Conservation (phyloP, 2,329 filamentous ascomycete genomes). For the Alternaria ethzedia region DNA sequence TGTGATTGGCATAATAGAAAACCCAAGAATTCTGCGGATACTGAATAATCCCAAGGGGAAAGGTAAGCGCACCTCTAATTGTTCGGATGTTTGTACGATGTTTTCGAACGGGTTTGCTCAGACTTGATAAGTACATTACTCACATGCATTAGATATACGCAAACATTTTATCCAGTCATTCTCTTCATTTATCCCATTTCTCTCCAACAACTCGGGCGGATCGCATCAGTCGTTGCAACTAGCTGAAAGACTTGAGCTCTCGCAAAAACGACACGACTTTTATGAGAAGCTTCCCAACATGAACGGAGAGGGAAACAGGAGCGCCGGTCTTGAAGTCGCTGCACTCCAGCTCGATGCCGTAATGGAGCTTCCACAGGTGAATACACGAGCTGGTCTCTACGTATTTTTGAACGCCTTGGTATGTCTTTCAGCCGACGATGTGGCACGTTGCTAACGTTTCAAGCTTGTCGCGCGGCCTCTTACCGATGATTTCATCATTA, state of each 20-base stretch:
- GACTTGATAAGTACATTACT: not conserved
- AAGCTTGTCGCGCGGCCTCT: conserved; percentile 84
- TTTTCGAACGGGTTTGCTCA: not conserved
- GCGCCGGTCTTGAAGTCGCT: conserved; percentile 49
- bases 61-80: conserved; percentile 50
- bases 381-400: conserved; percentile 82
- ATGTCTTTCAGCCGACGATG: conserved; percentile 38
- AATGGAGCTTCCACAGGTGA: conserved; percentile 72
- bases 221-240: conserved; percentile 60
- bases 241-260: conserved; percentile 48
- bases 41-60: conserved; percentile 62
- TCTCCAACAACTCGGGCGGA: conserved; percentile 61
- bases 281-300: conserved; percentile 53
- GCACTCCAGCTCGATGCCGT: conserved; percentile 62
- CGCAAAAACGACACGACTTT: conserved; percentile 51
- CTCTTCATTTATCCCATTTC: conserved; percentile 43
- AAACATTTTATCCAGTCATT: conserved; percentile 43
- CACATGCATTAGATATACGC: conserved; percentile 32
- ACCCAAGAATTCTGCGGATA: conserved; percentile 60
- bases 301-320: conserved; percentile 50
- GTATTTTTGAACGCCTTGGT: conserved; percentile 84
- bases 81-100: not conserved
- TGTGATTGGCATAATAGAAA: conserved; percentile 67
- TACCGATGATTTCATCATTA: conserved; percentile 78
- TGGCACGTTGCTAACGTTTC: conserved; percentile 38